Conservation (phyloP, 2,329 filamentous ascomycete genomes). For the Pleochaeta shiraiana region DNA sequence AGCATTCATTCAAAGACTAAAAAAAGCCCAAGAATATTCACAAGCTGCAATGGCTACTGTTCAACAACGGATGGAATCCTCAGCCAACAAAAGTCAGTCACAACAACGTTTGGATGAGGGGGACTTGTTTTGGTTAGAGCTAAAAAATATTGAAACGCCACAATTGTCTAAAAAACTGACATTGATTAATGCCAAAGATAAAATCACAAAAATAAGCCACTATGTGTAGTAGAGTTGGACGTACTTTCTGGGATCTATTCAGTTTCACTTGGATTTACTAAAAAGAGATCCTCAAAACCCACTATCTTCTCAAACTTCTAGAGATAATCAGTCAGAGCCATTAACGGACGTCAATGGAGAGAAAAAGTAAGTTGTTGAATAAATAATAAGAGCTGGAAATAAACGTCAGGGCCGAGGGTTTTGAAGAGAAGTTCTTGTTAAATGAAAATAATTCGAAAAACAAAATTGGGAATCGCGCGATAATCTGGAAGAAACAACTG, state of each 20-base stretch:
- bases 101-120: neutral
- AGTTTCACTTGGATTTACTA: neutral
- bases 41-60: neutral
- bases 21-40: neutral
- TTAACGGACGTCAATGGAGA: neutral
- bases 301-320: neutral
- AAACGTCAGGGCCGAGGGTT: neutral
- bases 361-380: neutral
- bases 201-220: neutral
- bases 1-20: neutral
- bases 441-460: neutral
- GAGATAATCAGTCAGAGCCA: neutral
- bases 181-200: neutral
- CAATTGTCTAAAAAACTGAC: neutral
- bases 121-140: neutral
- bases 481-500: neutral
- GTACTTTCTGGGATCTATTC: neutral
- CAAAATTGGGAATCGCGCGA: neutral
- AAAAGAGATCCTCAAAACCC: conserved; percentile 1
- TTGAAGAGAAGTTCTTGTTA: neutral
- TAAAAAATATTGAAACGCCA: neutral
- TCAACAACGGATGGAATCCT: neutral
- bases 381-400: neutral
- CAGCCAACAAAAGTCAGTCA: neutral
- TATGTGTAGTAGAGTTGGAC: neutral